phyloP scores from a whole-genome alignment of 75 land plant genomes.

The Azolla pinnata region DNA sequence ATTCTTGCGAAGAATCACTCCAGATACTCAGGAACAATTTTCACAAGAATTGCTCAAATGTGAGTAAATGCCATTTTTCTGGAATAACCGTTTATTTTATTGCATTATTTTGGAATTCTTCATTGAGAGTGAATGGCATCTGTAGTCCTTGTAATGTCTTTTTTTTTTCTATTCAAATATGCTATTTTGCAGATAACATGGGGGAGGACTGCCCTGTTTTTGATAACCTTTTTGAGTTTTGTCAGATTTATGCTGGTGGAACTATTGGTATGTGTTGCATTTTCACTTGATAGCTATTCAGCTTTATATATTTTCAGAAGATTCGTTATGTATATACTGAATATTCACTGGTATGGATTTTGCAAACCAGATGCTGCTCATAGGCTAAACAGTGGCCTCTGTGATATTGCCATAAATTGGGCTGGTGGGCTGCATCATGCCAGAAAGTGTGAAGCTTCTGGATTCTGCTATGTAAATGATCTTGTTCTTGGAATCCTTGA shows the following conservation, averaged over 20 bases:
- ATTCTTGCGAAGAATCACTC: conserved; percentile 79
- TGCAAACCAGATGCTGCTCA: conserved; percentile 79
- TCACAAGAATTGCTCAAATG: conserved; percentile 59
- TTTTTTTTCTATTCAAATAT: background rate
- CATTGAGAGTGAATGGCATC: background rate
- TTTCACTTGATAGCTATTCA: background rate
- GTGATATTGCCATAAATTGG: conserved; percentile 99
- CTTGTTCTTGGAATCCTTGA: conserved; percentile 93
- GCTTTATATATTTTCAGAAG: conserved; percentile 1
- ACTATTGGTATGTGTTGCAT: conserved; percentile 60
- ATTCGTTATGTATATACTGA: too few species aligned
- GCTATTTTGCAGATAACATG: conserved; percentile 68
- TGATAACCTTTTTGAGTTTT: conserved; percentile 94
- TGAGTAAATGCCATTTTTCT: too few species aligned
- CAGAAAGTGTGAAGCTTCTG: conserved; percentile 93
- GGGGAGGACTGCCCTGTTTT: conserved; percentile 99
- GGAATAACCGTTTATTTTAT: background rate
- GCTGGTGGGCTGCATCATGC: conserved; percentile 99
- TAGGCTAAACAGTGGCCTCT: conserved; percentile 68
- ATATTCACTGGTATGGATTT: background rate
- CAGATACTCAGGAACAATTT: conserved; percentile 61
- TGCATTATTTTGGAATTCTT: conserved; percentile 4
- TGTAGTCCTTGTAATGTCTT: too few species aligned
- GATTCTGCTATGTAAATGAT: conserved; percentile 97
- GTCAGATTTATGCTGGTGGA: conserved; percentile 99